Evolutionary conservation across 352 stramenopile genomes (phyloP).

Genomic region (Thalassiosira ordinaria): DNA sequence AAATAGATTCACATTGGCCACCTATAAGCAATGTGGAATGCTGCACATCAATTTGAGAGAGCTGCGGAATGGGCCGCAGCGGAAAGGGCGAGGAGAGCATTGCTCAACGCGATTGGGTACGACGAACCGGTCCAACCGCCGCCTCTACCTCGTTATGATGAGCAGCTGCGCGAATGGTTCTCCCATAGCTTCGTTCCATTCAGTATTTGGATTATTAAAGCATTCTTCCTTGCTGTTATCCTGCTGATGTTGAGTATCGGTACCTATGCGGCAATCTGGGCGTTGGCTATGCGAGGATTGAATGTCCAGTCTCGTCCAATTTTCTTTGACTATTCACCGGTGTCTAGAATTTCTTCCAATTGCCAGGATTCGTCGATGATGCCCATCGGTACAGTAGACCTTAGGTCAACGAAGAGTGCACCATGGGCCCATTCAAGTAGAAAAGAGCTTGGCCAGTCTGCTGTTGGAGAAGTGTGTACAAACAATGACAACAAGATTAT

Average conservation of each 20-base stretch:
- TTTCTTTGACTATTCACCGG: constrained; percentile 60
- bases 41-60: constrained; percentile 26
- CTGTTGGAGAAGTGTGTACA: constrained; percentile 17
- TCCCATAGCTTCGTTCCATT: constrained; percentile 37
- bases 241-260: constrained; percentile 41
- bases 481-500: constrained; percentile 18
- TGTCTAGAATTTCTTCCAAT: too few relatives aligned
- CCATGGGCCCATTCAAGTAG: constrained; percentile 39
- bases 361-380: too few relatives aligned
- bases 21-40: constrained; percentile 33
- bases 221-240: constrained; percentile 18
- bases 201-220: constrained; percentile 40
- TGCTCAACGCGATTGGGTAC: constrained; percentile 32
- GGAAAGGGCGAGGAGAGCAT: constrained; percentile 22
- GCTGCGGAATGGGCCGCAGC: constrained; percentile 7
- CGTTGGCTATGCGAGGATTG: constrained; percentile 50
- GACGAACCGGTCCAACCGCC: background rate
- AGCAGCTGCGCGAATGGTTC: constrained; percentile 31
- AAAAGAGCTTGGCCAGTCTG: background rate
- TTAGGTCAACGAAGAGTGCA: constrained; percentile 36
- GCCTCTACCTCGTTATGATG: constrained; percentile 29
- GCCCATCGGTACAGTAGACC: constrained; percentile 43
- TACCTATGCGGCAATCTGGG: constrained; percentile 35
- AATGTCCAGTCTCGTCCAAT: constrained; percentile 56
- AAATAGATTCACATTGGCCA: too few relatives aligned